These are phyloP conservation scores for Fomitopsis serialis DNA, from an alignment of 768 basidiomycete species.

Conservation along the genomic window DNA sequence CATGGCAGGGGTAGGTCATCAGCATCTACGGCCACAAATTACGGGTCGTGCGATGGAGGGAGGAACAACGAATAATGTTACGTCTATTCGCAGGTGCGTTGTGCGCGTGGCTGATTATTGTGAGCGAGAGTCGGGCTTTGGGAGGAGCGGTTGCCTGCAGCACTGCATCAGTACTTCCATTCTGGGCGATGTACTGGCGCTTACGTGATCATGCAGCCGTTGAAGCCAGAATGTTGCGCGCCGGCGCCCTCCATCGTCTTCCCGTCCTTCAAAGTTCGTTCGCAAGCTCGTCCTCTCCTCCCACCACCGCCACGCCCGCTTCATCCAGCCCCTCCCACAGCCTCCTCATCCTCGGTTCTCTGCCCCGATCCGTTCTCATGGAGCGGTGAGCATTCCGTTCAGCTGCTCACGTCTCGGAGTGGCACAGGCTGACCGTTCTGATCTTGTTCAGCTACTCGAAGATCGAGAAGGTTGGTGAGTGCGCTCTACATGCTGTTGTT, in stretches of 20 bases:
- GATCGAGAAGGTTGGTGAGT: slow-evolving; percentile 97
- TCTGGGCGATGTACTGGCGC: background rate
- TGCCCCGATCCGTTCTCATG: slow-evolving; percentile 11
- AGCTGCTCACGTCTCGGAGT: slow-evolving; percentile 3
- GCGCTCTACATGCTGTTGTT: slow-evolving; percentile 4
- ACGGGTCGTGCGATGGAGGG: too few relatives aligned
- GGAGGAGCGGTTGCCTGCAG: slow-evolving; percentile 1
- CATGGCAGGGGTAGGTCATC: too few relatives aligned
- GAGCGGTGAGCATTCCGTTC: slow-evolving; percentile 17
- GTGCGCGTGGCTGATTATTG: background rate
- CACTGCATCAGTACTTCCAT: slow-evolving; percentile 9
- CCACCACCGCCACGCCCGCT: background rate
- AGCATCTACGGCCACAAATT: too few relatives aligned
- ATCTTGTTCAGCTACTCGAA: slow-evolving; percentile 66
- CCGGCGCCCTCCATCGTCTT: slow-evolving; percentile 4
- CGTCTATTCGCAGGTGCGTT: background rate
- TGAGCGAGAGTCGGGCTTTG: background rate
- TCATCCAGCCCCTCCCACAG: background rate
- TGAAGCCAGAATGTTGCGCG: background rate
- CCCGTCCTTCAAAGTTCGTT: slow-evolving; percentile 5
- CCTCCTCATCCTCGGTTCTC: background rate
- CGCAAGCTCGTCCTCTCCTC: background rate
- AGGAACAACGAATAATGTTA: background rate
- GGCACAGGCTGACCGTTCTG: slow-evolving; percentile 8
- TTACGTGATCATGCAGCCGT: slow-evolving; percentile 5